Base-by-base conservation (phyloP, 345 rosid genomes). In the Rhizophora apiculata region DNA sequence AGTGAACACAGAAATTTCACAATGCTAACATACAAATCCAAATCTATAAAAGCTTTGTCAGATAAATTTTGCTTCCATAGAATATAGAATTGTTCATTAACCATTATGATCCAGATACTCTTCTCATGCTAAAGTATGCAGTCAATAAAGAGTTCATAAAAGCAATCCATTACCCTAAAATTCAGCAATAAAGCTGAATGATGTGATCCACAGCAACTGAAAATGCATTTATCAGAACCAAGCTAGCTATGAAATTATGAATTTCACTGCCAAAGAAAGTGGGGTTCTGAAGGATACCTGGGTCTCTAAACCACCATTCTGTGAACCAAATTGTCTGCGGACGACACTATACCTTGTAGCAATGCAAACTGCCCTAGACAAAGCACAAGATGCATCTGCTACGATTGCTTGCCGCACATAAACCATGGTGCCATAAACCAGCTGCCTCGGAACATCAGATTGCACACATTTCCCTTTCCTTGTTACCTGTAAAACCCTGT, bases 321-420 rank as follows among this genome's bases (percentile, higher is more conserved):
- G 83, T 1, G 87, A 80, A 64, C 98, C 98, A 88, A 96, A 96
- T 77, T 96, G 99, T 79, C 99, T 86, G 65, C 98, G 95, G 68
- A 92, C 95, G 73, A 89, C 90, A 69, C 99, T 96, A 70, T 96
- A 96, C 76, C 99, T 87, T 57, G 99, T 92, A 60, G 99, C 98
- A 64, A 96, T 92, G 70, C 98, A 90, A 80, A 92, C 98, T 66
- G 98, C 97, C 58, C 90, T 79, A 76, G 99, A 88, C 64, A 96
- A 79, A 62, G 98, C 97, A 79, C 20, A 16, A 20, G 99, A 96
- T 49, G 99, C 97, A 88, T 89, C 93, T 6, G 87, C 70, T 37
- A 96, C 99, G 73, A 96, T 96, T 64, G 82, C 77, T 80, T 96
- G 94, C 22, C 97, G 87, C 68, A 92, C 97, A 76, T 6, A 88